Evolutionary conservation across 257 asterid genomes (phyloP).

Genomic region (Ilex aquifolium): DNA sequence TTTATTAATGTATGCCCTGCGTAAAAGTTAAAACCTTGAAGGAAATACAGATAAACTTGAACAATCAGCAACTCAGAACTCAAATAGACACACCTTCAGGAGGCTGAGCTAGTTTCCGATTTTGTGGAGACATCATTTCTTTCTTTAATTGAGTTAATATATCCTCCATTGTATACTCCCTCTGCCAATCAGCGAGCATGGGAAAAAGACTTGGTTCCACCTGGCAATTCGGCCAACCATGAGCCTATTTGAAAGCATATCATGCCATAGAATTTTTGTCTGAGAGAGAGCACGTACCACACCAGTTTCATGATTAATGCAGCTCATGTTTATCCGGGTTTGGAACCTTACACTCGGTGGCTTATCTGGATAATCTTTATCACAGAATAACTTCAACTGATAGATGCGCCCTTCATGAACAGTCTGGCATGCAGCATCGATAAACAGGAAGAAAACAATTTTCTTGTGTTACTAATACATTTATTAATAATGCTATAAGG

Average conservation of each 20-base stretch:
- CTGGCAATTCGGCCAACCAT: constrained; percentile 24
- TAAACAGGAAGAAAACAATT: constrained; percentile 8
- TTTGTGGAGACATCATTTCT: constrained; percentile 79
- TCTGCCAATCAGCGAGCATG: constrained; percentile 74
- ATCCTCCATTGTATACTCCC: constrained; percentile 90
- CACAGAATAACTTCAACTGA: constrained; percentile 72
- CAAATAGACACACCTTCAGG: constrained; percentile 42
- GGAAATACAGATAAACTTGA: not conserved
- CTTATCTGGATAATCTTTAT: constrained; percentile 69
- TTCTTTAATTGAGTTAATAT: constrained; percentile 59
- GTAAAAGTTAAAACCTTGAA: not conserved
- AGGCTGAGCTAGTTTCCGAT: constrained; percentile 78
- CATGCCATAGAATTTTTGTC: not conserved
- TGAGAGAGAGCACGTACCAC: constrained; percentile 36
- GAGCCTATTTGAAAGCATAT: not conserved
- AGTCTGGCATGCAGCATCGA: constrained; percentile 36
- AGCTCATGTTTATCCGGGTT: constrained; percentile 68
- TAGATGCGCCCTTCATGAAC: constrained; percentile 83
- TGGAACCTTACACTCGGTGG: constrained; percentile 78
- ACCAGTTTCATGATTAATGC: constrained; percentile 65
- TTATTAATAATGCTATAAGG: no score
- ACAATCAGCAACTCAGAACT: not conserved
- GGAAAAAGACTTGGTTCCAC: constrained; percentile 68
- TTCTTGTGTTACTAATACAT: not conserved
- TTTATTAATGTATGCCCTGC: no score